phyloP scores from a whole-genome alignment of 2,329 filamentous ascomycete genomes.

The Elsinoe fawcettii region DNA sequence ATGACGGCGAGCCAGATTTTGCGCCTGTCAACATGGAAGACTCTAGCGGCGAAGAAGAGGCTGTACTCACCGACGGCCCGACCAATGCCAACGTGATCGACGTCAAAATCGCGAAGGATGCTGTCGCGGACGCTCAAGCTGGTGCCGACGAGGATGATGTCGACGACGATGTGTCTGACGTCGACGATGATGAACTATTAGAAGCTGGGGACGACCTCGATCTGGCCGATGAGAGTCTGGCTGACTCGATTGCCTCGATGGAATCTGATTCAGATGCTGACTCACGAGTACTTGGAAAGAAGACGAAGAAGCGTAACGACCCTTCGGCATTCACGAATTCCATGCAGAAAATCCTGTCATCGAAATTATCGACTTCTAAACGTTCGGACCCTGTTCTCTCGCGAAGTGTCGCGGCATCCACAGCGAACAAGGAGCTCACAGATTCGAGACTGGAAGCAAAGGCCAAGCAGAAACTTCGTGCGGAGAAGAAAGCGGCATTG shows the following conservation, averaged over 20 bases:
- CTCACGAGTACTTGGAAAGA: constrained; percentile 26
- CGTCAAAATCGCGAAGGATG: constrained; percentile 23
- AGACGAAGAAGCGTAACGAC: constrained; percentile 81
- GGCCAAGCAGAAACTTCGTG: constrained; percentile 68
- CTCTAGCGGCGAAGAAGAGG: constrained; percentile 34
- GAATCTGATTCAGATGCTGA: constrained; percentile 22
- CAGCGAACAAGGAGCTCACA: constrained; percentile 62
- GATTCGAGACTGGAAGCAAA: constrained; percentile 75
- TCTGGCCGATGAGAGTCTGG: constrained; percentile 27
- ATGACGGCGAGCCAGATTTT: constrained; percentile 36
- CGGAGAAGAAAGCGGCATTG: constrained; percentile 68
- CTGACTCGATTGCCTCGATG: constrained; percentile 22
- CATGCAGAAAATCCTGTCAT: constrained; percentile 84
- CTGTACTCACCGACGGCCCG: constrained; percentile 13
- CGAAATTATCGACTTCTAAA: constrained; percentile 75
- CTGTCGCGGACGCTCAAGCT: constrained; percentile 18
- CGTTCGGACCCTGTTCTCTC: constrained; percentile 86
- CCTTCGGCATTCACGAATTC: constrained; percentile 85
- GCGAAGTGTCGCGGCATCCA: constrained; percentile 65
- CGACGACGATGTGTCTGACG: constrained; percentile 27
- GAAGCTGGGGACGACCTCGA: constrained; percentile 37
- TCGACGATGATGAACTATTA: constrained; percentile 27
- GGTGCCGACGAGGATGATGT: constrained; percentile 20
- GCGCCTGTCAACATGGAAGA: constrained; percentile 44
- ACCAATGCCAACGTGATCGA: constrained; percentile 11